A percentile compares a stretch with the other conserved stretches of the same genome.
Conservation (phyloP, 495 filamentous ascomycete species). For the Penicillium paxilli region DNA sequence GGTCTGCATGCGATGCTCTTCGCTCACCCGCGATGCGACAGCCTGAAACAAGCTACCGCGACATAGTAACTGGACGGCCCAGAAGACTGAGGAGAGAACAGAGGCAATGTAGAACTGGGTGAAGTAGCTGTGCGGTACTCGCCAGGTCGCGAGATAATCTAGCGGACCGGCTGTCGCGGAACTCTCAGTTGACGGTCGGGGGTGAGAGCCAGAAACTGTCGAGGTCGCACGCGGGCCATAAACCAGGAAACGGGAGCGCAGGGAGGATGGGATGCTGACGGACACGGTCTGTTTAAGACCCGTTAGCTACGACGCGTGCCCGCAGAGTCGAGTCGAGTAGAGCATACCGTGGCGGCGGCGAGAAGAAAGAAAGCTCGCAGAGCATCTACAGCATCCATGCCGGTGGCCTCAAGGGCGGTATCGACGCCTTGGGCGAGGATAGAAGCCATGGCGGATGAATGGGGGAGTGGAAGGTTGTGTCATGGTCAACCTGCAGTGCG, state of each 20-base stretch:
- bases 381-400: slow-evolving; percentile 43
- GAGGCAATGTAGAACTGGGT: slow-evolving; percentile 81
- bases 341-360: slow-evolving; percentile 49
- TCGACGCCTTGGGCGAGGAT: slow-evolving; percentile 23
- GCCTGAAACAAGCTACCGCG: slow-evolving; percentile 50
- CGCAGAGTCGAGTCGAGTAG: neutral
- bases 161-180: slow-evolving; percentile 28
- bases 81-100: slow-evolving; percentile 70
- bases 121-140: slow-evolving; percentile 87
- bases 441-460: neutral
- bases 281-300: slow-evolving; percentile 49
- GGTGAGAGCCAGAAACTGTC: slow-evolving; percentile 3
- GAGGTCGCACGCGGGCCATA: slow-evolving; percentile 58
- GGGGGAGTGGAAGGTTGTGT: slow-evolving; percentile 1
- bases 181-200: slow-evolving; percentile 10
- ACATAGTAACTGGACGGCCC: slow-evolving; percentile 65
- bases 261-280: slow-evolving; percentile 48
- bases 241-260: slow-evolving; percentile 54
- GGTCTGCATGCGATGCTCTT: slow-evolving; percentile 36
- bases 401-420: slow-evolving; percentile 22
- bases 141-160: slow-evolving; percentile 52
- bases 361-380: slow-evolving; percentile 46
- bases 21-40: slow-evolving; percentile 36
- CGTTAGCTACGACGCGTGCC: slow-evolving; percentile 4
- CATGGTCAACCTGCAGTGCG: slow-evolving; percentile 8